Percentiles rank a stretch among this genome's conserved stretches.
Conservation (phyloP, 1,284 basidiomycete species). For the Erythrobasidium hasegawianum region DNA sequence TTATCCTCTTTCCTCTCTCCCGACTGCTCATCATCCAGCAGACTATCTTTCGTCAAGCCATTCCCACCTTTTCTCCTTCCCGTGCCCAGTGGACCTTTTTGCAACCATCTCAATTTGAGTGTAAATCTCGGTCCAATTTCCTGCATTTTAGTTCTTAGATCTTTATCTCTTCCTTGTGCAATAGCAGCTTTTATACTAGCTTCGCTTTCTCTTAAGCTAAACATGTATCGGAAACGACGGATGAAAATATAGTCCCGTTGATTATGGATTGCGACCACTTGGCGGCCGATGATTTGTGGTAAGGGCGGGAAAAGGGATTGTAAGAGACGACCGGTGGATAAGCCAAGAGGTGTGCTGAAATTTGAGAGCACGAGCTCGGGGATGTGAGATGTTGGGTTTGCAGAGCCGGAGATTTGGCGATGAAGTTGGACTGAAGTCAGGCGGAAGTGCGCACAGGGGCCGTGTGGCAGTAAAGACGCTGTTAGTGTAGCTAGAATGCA, state of each 20-base stretch:
- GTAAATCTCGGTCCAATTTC: slow-evolving; percentile 99
- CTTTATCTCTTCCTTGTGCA: slow-evolving; percentile 40
- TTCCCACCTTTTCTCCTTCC: slow-evolving; percentile 20
- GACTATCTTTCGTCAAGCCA: slow-evolving; percentile 35
- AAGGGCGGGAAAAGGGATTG: slow-evolving; percentile 92
- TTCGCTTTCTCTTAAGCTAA: slow-evolving; percentile 42
- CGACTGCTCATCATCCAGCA: slow-evolving; percentile 31
- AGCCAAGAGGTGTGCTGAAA: slow-evolving; percentile 90
- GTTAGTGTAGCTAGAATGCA: slow-evolving; percentile 76
- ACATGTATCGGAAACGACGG: slow-evolving; percentile 57
- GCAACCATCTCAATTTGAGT: slow-evolving; percentile 82
- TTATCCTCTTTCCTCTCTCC: slow-evolving; percentile 25
- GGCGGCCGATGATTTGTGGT: slow-evolving; percentile 91
- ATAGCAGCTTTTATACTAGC: slow-evolving; percentile 32
- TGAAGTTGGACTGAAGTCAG: slow-evolving; percentile 82
- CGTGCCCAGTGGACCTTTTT: slow-evolving; percentile 59
- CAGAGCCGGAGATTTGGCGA: slow-evolving; percentile 84
- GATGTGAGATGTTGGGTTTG: slow-evolving; percentile 82
- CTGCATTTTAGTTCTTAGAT: slow-evolving; percentile 77
- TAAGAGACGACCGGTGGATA: slow-evolving; percentile 87
- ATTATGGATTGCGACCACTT: slow-evolving; percentile 96
- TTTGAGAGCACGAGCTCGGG: slow-evolving; percentile 95
- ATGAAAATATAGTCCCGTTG: slow-evolving; percentile 98
- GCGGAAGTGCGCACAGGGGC: slow-evolving; percentile 95
- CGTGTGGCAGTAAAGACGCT: slow-evolving; percentile 80